These are phyloP conservation scores for Lonicera japonica DNA, from an alignment of 129 eudicot species.

Conservation along the genomic window DNA sequence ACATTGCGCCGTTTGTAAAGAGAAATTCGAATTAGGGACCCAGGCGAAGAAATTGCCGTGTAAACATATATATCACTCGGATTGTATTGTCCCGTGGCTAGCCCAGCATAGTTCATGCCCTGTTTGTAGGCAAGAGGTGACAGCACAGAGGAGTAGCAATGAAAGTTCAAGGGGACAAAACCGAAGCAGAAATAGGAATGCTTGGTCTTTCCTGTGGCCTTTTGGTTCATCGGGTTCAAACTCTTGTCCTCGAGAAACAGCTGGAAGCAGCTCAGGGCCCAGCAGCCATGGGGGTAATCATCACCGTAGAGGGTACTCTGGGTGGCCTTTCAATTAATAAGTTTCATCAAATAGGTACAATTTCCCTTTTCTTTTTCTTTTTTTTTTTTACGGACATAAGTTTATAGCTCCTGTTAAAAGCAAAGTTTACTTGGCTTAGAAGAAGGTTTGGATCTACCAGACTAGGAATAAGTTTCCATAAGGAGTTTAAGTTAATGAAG, in stretches of 20 bases:
- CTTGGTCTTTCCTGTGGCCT: slow-evolving; percentile 79
- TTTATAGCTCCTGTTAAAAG: no score
- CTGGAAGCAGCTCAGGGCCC: slow-evolving; percentile 25
- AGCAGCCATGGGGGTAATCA: neutral
- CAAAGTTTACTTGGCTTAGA: no score
- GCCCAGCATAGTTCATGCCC: slow-evolving; percentile 65
- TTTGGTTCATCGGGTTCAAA: slow-evolving; percentile 29
- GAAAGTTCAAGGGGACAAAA: slow-evolving; percentile 19
- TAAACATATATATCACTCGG: slow-evolving; percentile 65
- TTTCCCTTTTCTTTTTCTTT: neutral
- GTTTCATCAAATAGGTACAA: slow-evolving; percentile 1
- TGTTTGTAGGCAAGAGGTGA: slow-evolving; percentile 62
- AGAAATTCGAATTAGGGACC: slow-evolving; percentile 52
- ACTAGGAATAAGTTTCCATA: no score
- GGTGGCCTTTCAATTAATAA: slow-evolving; percentile 9
- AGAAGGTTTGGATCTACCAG: no score
- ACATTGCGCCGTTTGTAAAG: slow-evolving; percentile 70
- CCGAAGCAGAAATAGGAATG: slow-evolving; percentile 27
- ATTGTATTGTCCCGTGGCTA: slow-evolving; percentile 77
- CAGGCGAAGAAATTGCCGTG: slow-evolving; percentile 65
- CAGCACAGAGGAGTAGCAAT: slow-evolving; percentile 13
- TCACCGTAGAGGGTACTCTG: slow-evolving; percentile 8
- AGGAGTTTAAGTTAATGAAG: no score
- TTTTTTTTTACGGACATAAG: neutral
- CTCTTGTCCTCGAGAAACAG: slow-evolving; percentile 16